Evolutionary conservation across 306 rosid genomes (phyloP).

Genomic region (Sicyos baderoa): DNA sequence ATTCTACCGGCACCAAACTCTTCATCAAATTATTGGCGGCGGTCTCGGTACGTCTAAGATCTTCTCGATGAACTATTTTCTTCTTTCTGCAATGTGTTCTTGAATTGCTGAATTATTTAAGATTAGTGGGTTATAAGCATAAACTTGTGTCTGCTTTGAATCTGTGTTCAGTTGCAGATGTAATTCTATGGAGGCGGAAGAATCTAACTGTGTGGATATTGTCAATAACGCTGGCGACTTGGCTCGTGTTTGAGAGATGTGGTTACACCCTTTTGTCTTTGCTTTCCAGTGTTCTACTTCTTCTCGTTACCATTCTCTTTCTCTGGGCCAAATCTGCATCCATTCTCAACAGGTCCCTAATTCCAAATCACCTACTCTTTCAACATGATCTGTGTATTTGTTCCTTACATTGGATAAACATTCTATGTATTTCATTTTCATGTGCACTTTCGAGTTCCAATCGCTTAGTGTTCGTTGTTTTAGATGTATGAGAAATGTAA

Average conservation of each 20-base stretch:
- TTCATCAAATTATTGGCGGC: constrained; percentile 76
- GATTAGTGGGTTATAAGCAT: background rate
- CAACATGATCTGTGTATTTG: background rate
- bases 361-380: constrained; percentile 7
- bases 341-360: constrained; percentile 71
- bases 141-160: background rate
- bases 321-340: constrained; percentile 97
- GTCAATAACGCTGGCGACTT: constrained; percentile 47
- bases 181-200: constrained; percentile 76
- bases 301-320: constrained; percentile 70
- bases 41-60: constrained; percentile 42
- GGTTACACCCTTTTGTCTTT: constrained; percentile 86
- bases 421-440: background rate
- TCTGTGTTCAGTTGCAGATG: constrained; percentile 67
- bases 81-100: too few species aligned
- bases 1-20: constrained; percentile 50
- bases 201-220: constrained; percentile 57
- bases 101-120: background rate
- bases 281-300: constrained; percentile 79
- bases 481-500: too few species aligned
- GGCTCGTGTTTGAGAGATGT: constrained; percentile 89
- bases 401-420: background rate
- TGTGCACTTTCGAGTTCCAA: background rate
- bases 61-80: background rate
- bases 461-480: too few species aligned